A percentile compares a stretch with the other conserved stretches of the same genome.
Conservation (phyloP, 73 alveolate species). For the Paramecium tetraurelia region DNA sequence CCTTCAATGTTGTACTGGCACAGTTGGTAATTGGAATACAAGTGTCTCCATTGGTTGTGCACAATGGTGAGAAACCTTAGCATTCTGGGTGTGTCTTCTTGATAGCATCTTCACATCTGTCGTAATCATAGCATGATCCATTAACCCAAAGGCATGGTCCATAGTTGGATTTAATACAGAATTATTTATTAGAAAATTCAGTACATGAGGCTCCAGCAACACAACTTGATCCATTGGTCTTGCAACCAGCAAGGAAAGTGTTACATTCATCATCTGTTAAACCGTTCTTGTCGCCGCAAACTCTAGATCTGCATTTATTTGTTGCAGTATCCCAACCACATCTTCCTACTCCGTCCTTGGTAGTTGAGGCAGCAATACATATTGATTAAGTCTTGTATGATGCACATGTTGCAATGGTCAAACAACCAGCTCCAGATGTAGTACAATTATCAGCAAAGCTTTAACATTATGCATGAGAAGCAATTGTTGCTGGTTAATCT, state of each 20-base stretch:
- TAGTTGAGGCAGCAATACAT: neutral
- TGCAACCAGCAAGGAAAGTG: neutral
- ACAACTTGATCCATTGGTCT: neutral
- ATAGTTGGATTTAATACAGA: neutral
- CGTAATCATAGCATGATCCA: neutral
- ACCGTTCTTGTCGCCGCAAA: neutral
- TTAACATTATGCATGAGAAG: neutral
- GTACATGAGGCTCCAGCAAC: neutral
- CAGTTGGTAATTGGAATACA: constrained; percentile 3
- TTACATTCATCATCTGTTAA: neutral
- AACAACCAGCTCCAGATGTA: constrained; percentile 14
- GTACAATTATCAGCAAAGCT: neutral
- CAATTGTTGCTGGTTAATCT: neutral
- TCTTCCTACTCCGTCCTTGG: neutral
- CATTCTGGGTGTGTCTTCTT: neutral
- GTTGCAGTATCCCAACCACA: neutral
- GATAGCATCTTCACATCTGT: neutral
- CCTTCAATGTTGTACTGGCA: neutral
- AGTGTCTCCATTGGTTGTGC: constrained; percentile 5
- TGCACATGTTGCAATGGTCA: neutral
- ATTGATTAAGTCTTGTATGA: neutral
- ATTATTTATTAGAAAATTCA: neutral
- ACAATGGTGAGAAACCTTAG: neutral
- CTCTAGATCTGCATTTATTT: neutral
- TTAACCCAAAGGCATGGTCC: neutral